Conservation (phyloP, 1,139 yeast genomes). For the Nakaseomyces glabratus region DNA sequence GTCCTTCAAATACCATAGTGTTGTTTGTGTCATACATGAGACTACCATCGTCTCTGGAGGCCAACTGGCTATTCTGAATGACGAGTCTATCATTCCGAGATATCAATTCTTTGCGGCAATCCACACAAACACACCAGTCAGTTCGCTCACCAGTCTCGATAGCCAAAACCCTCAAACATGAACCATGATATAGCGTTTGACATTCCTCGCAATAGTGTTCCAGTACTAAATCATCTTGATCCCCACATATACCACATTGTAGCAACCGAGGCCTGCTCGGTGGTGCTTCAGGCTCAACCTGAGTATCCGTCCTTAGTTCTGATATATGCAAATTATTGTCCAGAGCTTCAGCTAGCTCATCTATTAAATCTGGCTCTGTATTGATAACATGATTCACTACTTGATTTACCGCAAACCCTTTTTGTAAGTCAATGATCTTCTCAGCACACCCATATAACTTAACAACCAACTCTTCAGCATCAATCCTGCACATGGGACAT, state of each 20-base stretch:
- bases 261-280: background rate
- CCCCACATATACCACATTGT: conserved; percentile 22
- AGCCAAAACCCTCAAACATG: conserved; percentile 19
- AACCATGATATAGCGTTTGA: conserved; percentile 18
- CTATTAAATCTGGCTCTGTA: background rate
- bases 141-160: conserved; percentile 19
- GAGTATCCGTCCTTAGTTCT: background rate
- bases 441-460: conserved; percentile 5
- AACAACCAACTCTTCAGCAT: conserved; percentile 13
- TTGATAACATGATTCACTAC: conserved; percentile 10
- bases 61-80: background rate
- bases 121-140: conserved; percentile 20
- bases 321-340: too few species aligned
- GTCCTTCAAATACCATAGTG: conserved; percentile 10
- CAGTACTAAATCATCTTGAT: conserved; percentile 9
- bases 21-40: conserved; percentile 4
- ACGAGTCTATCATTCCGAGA: background rate
- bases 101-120: conserved; percentile 10
- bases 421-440: conserved; percentile 11
- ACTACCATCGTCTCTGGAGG: conserved; percentile 1
- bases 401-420: conserved; percentile 14
- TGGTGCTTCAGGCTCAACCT: conserved; percentile 1
- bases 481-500: conserved; percentile 27
- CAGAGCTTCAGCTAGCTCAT: background rate
- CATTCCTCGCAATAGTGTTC: conserved; percentile 18